phyloP scores from a whole-genome alignment of 495 filamentous ascomycete species.

The Rostrohypoxylon terebratum region DNA sequence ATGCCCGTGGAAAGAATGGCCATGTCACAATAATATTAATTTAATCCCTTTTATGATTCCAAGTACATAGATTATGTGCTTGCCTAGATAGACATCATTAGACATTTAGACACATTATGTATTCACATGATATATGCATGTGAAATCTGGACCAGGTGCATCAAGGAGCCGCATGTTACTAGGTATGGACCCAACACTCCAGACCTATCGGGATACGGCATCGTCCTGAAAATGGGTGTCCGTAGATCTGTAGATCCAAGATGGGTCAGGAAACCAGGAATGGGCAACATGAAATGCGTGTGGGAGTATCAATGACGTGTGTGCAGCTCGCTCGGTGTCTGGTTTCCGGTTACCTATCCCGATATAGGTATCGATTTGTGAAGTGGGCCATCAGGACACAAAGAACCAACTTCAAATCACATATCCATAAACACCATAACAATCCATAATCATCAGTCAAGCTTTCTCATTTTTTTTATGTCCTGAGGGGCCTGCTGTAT shows the following conservation, averaged over 20 bases:
- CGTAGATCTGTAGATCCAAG: too few relatives aligned
- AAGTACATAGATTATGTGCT: neutral
- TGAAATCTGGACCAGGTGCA: neutral
- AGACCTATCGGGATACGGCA: neutral
- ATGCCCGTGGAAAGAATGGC: neutral
- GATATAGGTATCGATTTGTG: neutral
- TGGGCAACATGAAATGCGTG: neutral
- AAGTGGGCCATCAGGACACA: neutral
- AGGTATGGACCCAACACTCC: neutral
- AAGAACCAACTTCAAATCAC: neutral
- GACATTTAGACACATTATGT: neutral
- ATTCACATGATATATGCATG: neutral
- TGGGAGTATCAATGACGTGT: neutral
- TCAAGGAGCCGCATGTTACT: neutral
- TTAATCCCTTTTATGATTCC: neutral
- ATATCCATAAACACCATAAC: slow-evolving; percentile 19
- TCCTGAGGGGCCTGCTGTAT: slow-evolving; percentile 57
- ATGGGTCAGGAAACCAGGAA: neutral
- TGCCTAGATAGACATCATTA: neutral
- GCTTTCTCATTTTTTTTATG: slow-evolving; percentile 50
- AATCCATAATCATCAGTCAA: slow-evolving; percentile 44
- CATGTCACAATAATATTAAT: neutral
- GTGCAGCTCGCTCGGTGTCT: neutral
- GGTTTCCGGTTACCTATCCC: neutral
- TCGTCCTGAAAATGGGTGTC: neutral